Evolutionary conservation across 192 early-diverging fungal species (phyloP), one percentile per base, ranked within the genome.

Genomic region (Entomortierella lignicola): DNA sequence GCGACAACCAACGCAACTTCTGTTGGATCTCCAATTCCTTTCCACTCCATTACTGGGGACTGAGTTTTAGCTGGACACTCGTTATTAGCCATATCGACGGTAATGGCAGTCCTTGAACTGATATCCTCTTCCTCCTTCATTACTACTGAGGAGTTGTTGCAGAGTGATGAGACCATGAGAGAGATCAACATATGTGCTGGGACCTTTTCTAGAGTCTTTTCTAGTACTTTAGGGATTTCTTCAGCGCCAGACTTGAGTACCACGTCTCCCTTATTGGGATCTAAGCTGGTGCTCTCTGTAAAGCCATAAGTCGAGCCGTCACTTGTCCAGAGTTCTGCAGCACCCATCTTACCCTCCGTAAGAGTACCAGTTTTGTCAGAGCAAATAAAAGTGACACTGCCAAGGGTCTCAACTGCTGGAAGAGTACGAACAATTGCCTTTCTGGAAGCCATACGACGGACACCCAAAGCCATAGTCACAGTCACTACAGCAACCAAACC

Each of bases 311-410:
- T 53, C 6, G 82, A 67, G 63, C 88, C 88, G 74, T 95, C 92
- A 11, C 84, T 83, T 12, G 92, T 94, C 92, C 93, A 95, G 31
- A 97, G 85, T 74, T 92, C 86, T 42, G 91, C 82, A 7, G 95
- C 90, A 18, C 95, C 95, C 97, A 99, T 99, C 69, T 97, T 97
- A 54, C 97, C 96, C 84, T 98, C 95, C 8, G 97, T 99, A n/a
- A 99, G 81, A 0, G 97, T 99, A 20, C 97, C 97, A 2, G 89
- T 90, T 88, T 99, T 99, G 81, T 99, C 97, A 8, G 97, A 99
- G 81, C 97, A 99, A 81, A 99, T 99, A 47, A 93, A 91, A 8
- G 95, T 97, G 17, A 99, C 95, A 55, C 94, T 93, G 26, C 97
- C 97, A 8, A 99, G 83, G 3, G 97, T 96, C 84, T 99, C 97